Evolutionary conservation across 164 flowering plant species (phyloP).

Genomic region (Nymphaea colorata): DNA sequence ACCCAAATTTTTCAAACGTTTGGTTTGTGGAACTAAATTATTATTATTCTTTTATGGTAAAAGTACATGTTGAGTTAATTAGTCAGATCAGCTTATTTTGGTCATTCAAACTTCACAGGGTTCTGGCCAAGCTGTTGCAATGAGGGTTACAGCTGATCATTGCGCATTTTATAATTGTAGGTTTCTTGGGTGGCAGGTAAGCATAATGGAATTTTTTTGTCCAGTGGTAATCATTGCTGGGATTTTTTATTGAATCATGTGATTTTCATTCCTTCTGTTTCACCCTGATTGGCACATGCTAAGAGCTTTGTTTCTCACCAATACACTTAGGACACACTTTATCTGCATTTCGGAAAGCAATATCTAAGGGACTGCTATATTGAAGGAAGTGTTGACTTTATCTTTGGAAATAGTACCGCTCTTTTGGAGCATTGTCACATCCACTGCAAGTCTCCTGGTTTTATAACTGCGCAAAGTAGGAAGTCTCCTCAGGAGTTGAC

Average conservation of each 20-base stretch:
- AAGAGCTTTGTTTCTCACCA: neutral
- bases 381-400: constrained; percentile 97
- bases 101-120: constrained; percentile 31
- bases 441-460: constrained; percentile 89
- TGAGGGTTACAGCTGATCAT: constrained; percentile 87
- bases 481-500: constrained; percentile 92
- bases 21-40: no score
- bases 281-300: neutral
- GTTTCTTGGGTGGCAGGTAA: constrained; percentile 98
- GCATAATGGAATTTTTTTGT: neutral
- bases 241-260: neutral
- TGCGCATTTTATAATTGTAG: constrained; percentile 94
- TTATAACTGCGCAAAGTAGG: constrained; percentile 88
- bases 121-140: constrained; percentile 96
- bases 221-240: neutral
- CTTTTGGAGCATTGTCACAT: constrained; percentile 93
- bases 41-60: no score
- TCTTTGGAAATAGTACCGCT: constrained; percentile 96
- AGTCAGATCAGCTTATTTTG: neutral
- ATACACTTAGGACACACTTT: constrained; percentile 74
- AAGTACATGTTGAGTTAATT: no score
- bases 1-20: no score
- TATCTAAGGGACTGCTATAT: constrained; percentile 88
- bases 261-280: neutral
- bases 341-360: constrained; percentile 87